Conservation (phyloP, 2,329 filamentous ascomycete genomes). For the Aspergillus unguis region DNA sequence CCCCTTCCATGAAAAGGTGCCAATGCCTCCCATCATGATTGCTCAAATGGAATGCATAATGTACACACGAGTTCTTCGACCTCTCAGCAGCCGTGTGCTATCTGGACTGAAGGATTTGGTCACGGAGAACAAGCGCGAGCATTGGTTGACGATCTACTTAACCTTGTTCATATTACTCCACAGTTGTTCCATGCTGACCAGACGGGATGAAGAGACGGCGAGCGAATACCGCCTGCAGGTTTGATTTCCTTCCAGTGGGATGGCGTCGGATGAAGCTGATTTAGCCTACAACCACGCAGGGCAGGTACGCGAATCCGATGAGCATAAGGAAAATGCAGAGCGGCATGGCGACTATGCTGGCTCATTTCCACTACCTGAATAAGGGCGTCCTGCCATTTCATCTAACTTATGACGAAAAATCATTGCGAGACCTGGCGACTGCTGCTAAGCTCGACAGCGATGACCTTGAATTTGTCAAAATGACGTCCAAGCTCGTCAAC, state of each 20-base stretch:
- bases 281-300: neutral
- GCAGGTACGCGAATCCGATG: constrained; percentile 7
- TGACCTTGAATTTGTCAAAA: constrained; percentile 7
- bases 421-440: constrained; percentile 1
- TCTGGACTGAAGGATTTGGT: constrained; percentile 6
- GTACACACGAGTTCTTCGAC: constrained; percentile 12
- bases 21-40: constrained; percentile 12
- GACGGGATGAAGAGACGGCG: constrained; percentile 12
- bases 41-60: constrained; percentile 15
- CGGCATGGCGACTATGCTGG: constrained; percentile 11
- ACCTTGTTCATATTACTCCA: constrained; percentile 11
- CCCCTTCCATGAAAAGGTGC: constrained; percentile 9
- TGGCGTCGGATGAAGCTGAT: constrained; percentile 1
- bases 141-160: constrained; percentile 13
- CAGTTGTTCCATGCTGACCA: constrained; percentile 11
- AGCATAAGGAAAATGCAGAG: constrained; percentile 11
- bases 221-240: constrained; percentile 9
- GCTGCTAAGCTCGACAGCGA: constrained; percentile 7
- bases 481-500: constrained; percentile 8
- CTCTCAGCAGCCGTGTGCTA: constrained; percentile 8
- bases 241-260: neutral
- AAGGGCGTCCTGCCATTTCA: constrained; percentile 12
- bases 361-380: constrained; percentile 15
- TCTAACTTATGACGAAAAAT: constrained; percentile 13
- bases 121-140: constrained; percentile 13